phyloP scores from a whole-genome alignment of 75 land plant species.

The Chamaecyparis obtusa region DNA sequence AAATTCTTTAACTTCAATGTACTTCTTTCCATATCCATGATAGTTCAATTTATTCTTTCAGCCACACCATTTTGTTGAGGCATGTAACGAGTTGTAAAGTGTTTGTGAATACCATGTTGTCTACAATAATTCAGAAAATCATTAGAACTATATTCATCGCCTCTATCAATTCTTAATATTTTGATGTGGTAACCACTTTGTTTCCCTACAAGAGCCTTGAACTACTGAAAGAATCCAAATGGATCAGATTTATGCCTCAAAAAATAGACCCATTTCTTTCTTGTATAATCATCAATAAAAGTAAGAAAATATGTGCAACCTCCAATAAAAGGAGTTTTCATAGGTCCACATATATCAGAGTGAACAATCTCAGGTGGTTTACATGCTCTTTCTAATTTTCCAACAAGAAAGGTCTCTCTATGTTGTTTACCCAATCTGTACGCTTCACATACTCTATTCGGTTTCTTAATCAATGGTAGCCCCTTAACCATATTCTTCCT shows the following conservation, averaged over 20 bases:
- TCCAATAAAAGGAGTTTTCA: not conserved
- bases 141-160: constrained; percentile 16
- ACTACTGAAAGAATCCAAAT: not conserved
- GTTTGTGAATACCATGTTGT: constrained; percentile 11
- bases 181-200: constrained; percentile 9
- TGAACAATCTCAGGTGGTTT: not conserved
- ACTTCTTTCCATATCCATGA: constrained; percentile 21
- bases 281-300: not conserved
- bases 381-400: not conserved
- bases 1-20: constrained; percentile 16
- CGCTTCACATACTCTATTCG: not conserved
- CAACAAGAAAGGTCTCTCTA: not conserved
- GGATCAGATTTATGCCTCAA: not conserved
- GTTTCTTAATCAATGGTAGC: not conserved
- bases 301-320: not conserved
- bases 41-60: constrained; percentile 14
- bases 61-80: constrained; percentile 29
- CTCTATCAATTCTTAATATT: constrained; percentile 19
- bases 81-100: constrained; percentile 13
- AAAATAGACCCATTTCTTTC: not conserved
- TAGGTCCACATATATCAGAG: not conserved
- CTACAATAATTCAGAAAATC: constrained; percentile 10
- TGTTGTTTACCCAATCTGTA: not conserved
- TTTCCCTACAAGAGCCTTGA: not conserved
- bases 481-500: not conserved